Evolutionary conservation across 2,329 filamentous ascomycete genomes (phyloP), one percentile per base, ranked within the genome.

Genomic region (Phymatotrichopsis omnivora): DNA sequence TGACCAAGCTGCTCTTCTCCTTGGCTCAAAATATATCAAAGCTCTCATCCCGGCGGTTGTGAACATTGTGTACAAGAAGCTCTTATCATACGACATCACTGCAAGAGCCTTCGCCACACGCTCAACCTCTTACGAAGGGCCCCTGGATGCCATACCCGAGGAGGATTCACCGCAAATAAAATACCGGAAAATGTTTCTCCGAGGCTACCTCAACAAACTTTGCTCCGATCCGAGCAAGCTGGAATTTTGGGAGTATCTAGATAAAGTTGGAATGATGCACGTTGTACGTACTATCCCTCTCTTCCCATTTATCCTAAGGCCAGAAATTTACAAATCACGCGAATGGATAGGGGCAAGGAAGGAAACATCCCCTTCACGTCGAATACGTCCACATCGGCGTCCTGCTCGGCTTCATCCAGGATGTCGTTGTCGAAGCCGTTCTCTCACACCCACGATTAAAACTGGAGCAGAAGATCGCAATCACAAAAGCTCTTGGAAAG

Each of bases 11-110:
- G 80, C 81, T 29, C 71, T 87, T 28, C 69, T 74, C 11, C 68
- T 70, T 2, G 82, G 81, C 52, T 69, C 75, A 48, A 85, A 85
- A 62, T 85, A 85, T 65, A 80, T 86, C 66, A 82, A 81, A 58
- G 76, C 79, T n/a, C 73, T 89, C 24, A 85, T 89, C 53, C 85
- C 85, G 1, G 79, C 82, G 34, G 74, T 91, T 17, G 82, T 89
- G 59, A 85, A 87, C 64, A 82, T 86, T 49, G 81, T 89, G 25
- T 91, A 89, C 68, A 78, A 78, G 60, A 89, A 89, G 61, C 72
- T 91, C 1, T 68, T 89, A 8, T 75, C 78, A 58, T 84, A 83
- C 64, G 84, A 89, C 60, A 84, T 89, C 62, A 91, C 84, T 3
- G 82, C 84, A 1, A 74, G 81, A 42, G 81, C 82, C 11, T 54